These are phyloP conservation scores for Pascua sp. DNA, from an alignment of 1,284 basidiomycete genomes.

Conservation along the genomic window DNA sequence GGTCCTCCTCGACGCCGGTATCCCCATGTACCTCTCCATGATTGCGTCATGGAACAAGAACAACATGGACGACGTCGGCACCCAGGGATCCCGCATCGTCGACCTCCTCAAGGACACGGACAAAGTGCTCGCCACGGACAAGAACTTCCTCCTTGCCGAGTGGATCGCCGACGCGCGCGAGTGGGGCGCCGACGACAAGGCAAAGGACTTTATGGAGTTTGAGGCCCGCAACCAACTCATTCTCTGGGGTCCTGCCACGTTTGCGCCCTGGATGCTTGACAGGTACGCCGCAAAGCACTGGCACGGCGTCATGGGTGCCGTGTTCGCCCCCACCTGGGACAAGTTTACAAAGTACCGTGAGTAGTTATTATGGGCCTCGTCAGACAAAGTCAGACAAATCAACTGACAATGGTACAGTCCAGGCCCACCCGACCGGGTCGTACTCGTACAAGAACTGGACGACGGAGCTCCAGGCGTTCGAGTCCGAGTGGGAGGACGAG, in stretches of 20 bases:
- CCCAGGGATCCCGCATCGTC: constrained; percentile 23
- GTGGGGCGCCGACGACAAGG: constrained; percentile 36
- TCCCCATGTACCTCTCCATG: constrained; percentile 38
- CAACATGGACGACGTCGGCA: not conserved
- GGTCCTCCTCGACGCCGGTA: constrained; percentile 51
- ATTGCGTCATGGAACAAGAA: constrained; percentile 5
- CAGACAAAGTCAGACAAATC: not conserved
- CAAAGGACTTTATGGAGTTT: constrained; percentile 40
- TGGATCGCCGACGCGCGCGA: constrained; percentile 50
- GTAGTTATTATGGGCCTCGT: not conserved
- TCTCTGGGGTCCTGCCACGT: constrained; percentile 54
- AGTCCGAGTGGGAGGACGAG: constrained; percentile 41
- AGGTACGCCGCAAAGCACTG: constrained; percentile 54
- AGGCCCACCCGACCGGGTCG: no score
- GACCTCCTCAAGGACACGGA: constrained; percentile 49
- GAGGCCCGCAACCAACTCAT: constrained; percentile 54
- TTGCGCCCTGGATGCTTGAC: constrained; percentile 31
- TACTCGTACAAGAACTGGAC: constrained; percentile 1
- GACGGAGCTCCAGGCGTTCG: constrained; percentile 46
- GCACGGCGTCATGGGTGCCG: constrained; percentile 51
- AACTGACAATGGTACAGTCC: no score
- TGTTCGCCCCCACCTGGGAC: constrained; percentile 50
- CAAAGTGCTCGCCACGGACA: constrained; percentile 44
- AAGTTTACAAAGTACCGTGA: constrained; percentile 29
- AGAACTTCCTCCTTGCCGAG: constrained; percentile 47